These are phyloP conservation scores for Trametes elegans DNA, from an alignment of 768 basidiomycete genomes.

Conservation along the genomic window DNA sequence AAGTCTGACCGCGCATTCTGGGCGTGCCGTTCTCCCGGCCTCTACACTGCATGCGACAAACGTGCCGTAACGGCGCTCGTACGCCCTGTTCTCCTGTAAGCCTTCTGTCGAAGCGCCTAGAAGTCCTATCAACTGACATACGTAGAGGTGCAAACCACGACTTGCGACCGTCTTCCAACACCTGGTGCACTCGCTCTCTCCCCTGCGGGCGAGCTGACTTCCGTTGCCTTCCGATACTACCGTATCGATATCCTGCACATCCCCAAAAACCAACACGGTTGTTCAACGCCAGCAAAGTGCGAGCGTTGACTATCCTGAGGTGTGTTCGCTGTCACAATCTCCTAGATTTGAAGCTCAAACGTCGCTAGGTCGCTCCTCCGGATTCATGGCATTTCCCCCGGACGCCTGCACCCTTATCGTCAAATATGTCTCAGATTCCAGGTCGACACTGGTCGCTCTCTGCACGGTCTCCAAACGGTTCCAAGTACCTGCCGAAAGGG, in stretches of 20 bases:
- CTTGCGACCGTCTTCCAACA: background rate
- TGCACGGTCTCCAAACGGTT: conserved; percentile 59
- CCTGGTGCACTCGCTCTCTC: background rate
- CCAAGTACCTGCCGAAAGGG: conserved; percentile 51
- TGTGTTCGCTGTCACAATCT: background rate
- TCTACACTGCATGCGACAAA: background rate
- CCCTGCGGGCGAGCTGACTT: too few relatives aligned
- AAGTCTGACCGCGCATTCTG: background rate
- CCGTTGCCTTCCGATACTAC: too few relatives aligned
- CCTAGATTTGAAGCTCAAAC: background rate
- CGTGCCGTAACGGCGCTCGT: conserved; percentile 2
- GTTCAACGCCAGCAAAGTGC: too few relatives aligned
- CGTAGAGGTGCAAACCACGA: background rate
- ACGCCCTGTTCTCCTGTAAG: background rate
- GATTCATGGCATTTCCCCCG: conserved; percentile 56
- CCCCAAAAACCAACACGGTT: too few relatives aligned
- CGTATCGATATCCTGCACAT: too few relatives aligned
- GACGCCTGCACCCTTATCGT: conserved; percentile 61
- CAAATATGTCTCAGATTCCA: conserved; percentile 44
- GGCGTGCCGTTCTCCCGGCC: background rate
- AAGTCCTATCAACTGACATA: background rate
- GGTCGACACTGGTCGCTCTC: conserved; percentile 53
- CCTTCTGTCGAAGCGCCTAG: too few relatives aligned
- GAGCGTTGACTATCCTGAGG: background rate
- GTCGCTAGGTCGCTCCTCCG: background rate